phyloP scores from a whole-genome alignment of 2,329 filamentous ascomycete species.

The Chrysoporthe austroafricana region DNA sequence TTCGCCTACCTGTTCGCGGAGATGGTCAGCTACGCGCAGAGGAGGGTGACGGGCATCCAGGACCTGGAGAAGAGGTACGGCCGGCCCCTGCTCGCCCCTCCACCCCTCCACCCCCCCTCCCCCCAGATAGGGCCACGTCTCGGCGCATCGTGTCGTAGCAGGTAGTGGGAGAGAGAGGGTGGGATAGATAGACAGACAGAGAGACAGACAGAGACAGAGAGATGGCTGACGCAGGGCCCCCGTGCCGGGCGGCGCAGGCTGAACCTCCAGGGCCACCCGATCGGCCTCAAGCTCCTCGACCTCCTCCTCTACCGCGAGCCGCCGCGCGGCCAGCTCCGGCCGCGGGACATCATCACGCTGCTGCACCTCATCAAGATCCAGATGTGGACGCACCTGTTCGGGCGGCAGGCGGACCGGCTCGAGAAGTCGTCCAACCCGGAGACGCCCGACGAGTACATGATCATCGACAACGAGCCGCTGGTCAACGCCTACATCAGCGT shows the following conservation, averaged over 20 bases:
- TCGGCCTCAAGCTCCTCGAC: slow-evolving; percentile 93
- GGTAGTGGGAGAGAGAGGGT: too few species aligned
- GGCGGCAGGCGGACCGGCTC: slow-evolving; percentile 85
- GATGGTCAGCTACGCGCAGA: slow-evolving; percentile 95
- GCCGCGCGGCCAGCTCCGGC: slow-evolving; percentile 71
- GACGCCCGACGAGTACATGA: slow-evolving; percentile 97
- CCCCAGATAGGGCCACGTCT: neutral
- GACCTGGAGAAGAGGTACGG: slow-evolving; percentile 86
- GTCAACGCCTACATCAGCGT: slow-evolving; percentile 94
- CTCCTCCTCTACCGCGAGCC: slow-evolving; percentile 86
- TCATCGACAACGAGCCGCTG: slow-evolving; percentile 95
- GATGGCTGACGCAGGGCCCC: neutral
- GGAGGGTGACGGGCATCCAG: slow-evolving; percentile 86
- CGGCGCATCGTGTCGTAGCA: too few species aligned
- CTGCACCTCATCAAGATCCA: slow-evolving; percentile 94
- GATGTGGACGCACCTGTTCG: slow-evolving; percentile 91
- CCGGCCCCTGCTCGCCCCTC: slow-evolving; percentile 8
- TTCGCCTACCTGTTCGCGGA: slow-evolving; percentile 97
- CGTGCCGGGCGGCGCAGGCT: slow-evolving; percentile 57
- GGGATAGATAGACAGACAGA: too few species aligned
- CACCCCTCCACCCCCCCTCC: slow-evolving; percentile 11
- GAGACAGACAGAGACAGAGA: neutral
- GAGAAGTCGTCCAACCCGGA: slow-evolving; percentile 83
- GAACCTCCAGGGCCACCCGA: slow-evolving; percentile 88
- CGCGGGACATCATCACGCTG: slow-evolving; percentile 85